A percentile compares a stretch with the other conserved stretches of the same genome.
Conservation (phyloP, 139 green algal species). For the Closterium sp. region DNA sequence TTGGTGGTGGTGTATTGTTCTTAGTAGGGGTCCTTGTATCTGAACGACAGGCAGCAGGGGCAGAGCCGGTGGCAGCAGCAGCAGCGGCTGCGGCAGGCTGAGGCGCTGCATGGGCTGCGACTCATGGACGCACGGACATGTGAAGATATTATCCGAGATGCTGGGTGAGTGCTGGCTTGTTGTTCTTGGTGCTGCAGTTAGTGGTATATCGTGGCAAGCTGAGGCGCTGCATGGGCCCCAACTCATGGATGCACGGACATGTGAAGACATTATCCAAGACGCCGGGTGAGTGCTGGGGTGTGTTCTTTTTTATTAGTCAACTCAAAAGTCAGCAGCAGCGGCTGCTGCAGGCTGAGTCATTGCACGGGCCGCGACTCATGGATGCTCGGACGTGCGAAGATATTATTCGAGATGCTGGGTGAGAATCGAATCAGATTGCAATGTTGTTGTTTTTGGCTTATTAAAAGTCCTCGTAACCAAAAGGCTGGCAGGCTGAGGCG, state of each 20-base stretch:
- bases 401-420: background rate
- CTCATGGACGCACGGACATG: slow-evolving; percentile 24
- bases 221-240: background rate
- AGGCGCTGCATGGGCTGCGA: background rate
- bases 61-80: background rate
- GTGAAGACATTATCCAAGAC: slow-evolving; percentile 44
- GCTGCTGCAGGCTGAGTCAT: too few species aligned
- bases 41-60: background rate
- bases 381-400: too few species aligned
- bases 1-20: too few species aligned
- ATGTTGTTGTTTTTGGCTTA: too few species aligned
- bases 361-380: too few species aligned
- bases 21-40: too few species aligned
- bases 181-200: too few species aligned
- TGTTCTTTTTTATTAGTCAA: too few species aligned
- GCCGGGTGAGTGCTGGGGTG: background rate
- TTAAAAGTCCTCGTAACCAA: too few species aligned
- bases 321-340: too few species aligned
- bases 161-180: slow-evolving; percentile 29
- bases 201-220: too few species aligned
- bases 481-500: too few species aligned
- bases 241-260: slow-evolving; percentile 25
- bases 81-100: background rate
- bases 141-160: slow-evolving; percentile 43
- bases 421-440: background rate